A percentile compares a stretch with the other conserved stretches of the same genome.
These are phyloP conservation scores for Hypoxylon fuscum DNA, from an alignment of 495 filamentous ascomycete genomes.

Conservation along the genomic window DNA sequence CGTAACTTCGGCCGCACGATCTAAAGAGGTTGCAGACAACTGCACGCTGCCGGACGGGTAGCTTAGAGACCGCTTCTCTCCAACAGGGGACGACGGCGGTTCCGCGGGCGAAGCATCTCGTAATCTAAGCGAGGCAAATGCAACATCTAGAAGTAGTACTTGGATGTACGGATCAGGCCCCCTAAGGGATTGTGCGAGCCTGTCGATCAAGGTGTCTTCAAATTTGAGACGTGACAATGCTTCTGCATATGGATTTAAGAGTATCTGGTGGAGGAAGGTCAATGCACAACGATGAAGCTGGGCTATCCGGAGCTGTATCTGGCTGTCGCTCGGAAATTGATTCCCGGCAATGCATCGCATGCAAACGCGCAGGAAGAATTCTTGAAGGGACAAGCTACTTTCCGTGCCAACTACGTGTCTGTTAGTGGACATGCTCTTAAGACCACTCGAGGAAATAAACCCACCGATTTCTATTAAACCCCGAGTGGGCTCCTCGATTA, in stretches of 20 bases:
- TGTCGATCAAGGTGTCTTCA: constrained; percentile 75
- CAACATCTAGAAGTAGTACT: constrained; percentile 76
- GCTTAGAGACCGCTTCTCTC: constrained; percentile 51
- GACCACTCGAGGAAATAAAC: constrained; percentile 20
- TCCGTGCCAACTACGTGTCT: constrained; percentile 50
- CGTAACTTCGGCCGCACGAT: constrained; percentile 44
- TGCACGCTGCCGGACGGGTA: constrained; percentile 42
- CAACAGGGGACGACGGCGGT: constrained; percentile 52
- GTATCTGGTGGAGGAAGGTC: constrained; percentile 76
- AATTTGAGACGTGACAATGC: constrained; percentile 73
- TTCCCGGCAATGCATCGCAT: constrained; percentile 64
- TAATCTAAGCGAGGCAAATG: constrained; percentile 74
- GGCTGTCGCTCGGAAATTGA: constrained; percentile 45
- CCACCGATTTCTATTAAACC: constrained; percentile 56
- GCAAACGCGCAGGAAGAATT: constrained; percentile 68
- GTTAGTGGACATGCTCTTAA: constrained; percentile 31
- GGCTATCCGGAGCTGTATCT: constrained; percentile 54
- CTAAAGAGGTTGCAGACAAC: constrained; percentile 33
- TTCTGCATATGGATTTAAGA: constrained; percentile 73
- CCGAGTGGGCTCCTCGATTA: constrained; percentile 48
- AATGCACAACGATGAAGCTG: constrained; percentile 76
- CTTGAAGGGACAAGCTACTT: constrained; percentile 64
- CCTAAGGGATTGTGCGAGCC: constrained; percentile 70
- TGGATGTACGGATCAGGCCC: constrained; percentile 72
- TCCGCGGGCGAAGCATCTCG: constrained; percentile 61